Conservation (phyloP, 176 grass and related monocot species). For the Hsuehochloa calcarea region DNA sequence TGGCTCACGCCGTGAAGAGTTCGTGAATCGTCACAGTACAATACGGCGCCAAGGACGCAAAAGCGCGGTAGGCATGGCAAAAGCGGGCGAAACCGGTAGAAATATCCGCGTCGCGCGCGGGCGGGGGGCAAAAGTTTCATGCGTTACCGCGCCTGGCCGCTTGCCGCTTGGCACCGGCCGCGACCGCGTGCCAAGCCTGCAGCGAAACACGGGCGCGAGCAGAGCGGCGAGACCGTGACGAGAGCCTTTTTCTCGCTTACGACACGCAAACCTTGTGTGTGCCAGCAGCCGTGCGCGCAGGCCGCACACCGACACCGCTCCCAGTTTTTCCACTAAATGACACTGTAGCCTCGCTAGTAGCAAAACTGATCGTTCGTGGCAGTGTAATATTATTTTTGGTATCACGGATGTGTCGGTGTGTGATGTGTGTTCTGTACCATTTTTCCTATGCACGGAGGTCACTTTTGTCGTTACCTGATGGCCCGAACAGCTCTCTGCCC, state of each 20-base stretch:
- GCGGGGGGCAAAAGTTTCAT: not conserved
- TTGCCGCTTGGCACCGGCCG: not conserved
- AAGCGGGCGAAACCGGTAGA: not conserved
- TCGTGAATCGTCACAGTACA: not conserved
- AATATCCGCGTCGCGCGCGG: not conserved
- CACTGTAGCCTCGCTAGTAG: too few relatives aligned
- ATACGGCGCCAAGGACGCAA: not conserved
- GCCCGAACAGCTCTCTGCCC: too few relatives aligned
- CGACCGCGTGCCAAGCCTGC: not conserved
- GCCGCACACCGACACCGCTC: conserved; percentile 46
- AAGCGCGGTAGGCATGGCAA: not conserved
- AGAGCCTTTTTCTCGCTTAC: not conserved
- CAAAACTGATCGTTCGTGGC: too few relatives aligned
- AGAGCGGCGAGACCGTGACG: not conserved
- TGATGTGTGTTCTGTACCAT: too few relatives aligned
- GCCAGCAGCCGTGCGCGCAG: not conserved
- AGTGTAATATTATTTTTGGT: too few relatives aligned
- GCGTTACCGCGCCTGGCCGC: not conserved
- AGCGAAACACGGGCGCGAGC: not conserved
- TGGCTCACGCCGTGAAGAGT: not conserved
- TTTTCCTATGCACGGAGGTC: too few relatives aligned
- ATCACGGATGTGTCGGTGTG: too few relatives aligned
- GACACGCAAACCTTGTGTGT: conserved; percentile 17
- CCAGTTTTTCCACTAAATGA: too few relatives aligned
- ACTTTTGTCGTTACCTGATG: too few relatives aligned